These are phyloP conservation scores for Paratinospora sagittata DNA, from an alignment of 164 flowering plant genomes.

Conservation along the genomic window DNA sequence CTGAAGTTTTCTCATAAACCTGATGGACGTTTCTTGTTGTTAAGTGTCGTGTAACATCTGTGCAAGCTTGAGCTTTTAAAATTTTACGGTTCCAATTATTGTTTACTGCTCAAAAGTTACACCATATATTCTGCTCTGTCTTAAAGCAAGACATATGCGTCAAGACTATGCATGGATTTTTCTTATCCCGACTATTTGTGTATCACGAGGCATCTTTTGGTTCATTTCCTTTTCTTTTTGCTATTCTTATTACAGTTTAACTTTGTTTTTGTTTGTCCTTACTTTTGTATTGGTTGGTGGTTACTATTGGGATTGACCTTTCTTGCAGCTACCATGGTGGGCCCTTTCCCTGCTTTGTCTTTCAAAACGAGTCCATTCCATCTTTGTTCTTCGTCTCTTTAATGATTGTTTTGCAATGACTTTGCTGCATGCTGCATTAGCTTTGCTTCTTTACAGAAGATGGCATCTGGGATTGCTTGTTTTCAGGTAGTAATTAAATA, in stretches of 20 bases:
- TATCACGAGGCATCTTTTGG: not conserved
- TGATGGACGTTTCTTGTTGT: not conserved
- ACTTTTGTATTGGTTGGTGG: not conserved
- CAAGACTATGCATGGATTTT: not conserved
- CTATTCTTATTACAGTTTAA: not conserved
- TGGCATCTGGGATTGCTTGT: conserved; percentile 83
- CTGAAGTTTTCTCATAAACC: not conserved
- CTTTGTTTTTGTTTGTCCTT: not conserved
- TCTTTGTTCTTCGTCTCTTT: conserved; percentile 92
- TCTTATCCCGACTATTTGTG: not conserved
- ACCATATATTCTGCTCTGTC: not conserved
- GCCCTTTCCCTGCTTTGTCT: conserved; percentile 75
- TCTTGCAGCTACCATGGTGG: conserved; percentile 94
- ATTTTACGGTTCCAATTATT: not conserved
- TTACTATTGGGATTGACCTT: conserved; percentile 15
- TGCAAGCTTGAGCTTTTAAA: not conserved
- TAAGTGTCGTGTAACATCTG: not conserved
- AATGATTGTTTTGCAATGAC: conserved; percentile 92
- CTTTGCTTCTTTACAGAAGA: conserved; percentile 46
- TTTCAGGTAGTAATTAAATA: conserved; percentile 54
- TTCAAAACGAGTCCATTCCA: conserved; percentile 90
- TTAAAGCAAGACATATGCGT: no score
- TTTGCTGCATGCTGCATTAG: conserved; percentile 70
- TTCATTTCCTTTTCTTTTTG: not conserved
- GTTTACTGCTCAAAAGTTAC: not conserved